Evolutionary conservation across 441 rosid species (phyloP).

Genomic region (Aleurites moluccanus): DNA sequence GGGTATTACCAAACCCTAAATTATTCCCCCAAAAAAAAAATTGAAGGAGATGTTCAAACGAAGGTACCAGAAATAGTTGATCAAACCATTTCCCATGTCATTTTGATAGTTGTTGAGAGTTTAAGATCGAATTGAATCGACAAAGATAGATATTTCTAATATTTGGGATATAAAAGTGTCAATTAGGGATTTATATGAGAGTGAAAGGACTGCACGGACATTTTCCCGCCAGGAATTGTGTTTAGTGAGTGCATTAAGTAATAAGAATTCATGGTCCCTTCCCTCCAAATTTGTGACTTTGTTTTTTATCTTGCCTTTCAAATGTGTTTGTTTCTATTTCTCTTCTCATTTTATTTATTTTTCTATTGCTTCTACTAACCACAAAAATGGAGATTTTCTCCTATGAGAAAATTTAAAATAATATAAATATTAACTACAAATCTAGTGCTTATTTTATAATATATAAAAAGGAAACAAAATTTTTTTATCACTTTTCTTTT

Average conservation of each 20-base stretch:
- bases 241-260: neutral
- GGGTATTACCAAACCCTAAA: constrained; percentile 31
- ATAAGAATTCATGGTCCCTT: constrained; percentile 9
- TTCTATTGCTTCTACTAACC: too few species aligned
- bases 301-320: neutral
- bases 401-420: too few species aligned
- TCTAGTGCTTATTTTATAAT: too few species aligned
- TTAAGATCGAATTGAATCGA: neutral
- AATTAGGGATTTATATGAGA: constrained; percentile 28
- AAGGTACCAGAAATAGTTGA: constrained; percentile 8
- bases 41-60: neutral
- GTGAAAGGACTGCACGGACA: constrained; percentile 45
- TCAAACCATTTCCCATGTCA: neutral
- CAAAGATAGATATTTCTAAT: neutral
- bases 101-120: neutral
- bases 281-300: constrained; percentile 34
- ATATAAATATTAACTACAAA: too few species aligned
- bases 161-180: neutral
- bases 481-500: too few species aligned
- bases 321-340: neutral
- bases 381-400: too few species aligned
- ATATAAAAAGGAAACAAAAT: too few species aligned
- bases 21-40: neutral
- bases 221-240: constrained; percentile 70
- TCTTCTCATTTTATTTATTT: neutral